A percentile compares a stretch with the other conserved stretches of the same genome.
Evolutionary conservation across 495 filamentous ascomycete species (phyloP).

Genomic region (Neurospora intermedia): DNA sequence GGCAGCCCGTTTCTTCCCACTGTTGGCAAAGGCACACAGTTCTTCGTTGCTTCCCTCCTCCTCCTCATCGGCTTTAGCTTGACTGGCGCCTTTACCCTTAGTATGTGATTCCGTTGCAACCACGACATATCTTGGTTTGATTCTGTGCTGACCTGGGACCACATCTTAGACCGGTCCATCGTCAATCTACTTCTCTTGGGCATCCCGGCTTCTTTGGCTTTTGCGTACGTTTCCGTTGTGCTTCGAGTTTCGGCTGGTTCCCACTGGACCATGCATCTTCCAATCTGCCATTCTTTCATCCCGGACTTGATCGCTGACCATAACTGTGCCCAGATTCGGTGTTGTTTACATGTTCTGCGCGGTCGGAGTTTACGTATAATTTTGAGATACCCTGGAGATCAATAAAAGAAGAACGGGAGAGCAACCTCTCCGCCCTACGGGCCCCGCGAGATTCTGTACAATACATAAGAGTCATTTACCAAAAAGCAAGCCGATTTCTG

Average conservation of each 20-base stretch:
- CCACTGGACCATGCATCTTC: neutral
- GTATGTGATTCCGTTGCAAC: constrained; percentile 41
- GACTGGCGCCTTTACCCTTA: constrained; percentile 67
- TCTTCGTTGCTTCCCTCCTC: constrained; percentile 69
- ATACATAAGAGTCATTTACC: constrained; percentile 21
- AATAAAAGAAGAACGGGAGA: constrained; percentile 9
- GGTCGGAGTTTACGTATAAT: constrained; percentile 91
- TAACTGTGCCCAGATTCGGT: constrained; percentile 55
- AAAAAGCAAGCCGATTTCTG: constrained; percentile 6
- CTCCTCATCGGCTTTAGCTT: constrained; percentile 56
- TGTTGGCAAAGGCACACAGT: constrained; percentile 74
- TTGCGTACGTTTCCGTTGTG: constrained; percentile 57
- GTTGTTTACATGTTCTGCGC: constrained; percentile 97
- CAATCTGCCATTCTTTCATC: neutral
- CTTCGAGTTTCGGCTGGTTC: neutral
- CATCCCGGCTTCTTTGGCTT: constrained; percentile 73
- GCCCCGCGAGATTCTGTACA: constrained; percentile 26
- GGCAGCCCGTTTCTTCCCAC: constrained; percentile 72
- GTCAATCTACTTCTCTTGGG: constrained; percentile 66
- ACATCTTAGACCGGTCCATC: constrained; percentile 69
- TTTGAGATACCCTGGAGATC: constrained; percentile 31
- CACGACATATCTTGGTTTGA: neutral
- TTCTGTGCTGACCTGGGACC: neutral
- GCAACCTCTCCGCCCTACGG: neutral
- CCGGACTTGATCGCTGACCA: neutral